Evolutionary conservation across 1,139 yeast species (phyloP).

Genomic region (Pichia cactophila): DNA sequence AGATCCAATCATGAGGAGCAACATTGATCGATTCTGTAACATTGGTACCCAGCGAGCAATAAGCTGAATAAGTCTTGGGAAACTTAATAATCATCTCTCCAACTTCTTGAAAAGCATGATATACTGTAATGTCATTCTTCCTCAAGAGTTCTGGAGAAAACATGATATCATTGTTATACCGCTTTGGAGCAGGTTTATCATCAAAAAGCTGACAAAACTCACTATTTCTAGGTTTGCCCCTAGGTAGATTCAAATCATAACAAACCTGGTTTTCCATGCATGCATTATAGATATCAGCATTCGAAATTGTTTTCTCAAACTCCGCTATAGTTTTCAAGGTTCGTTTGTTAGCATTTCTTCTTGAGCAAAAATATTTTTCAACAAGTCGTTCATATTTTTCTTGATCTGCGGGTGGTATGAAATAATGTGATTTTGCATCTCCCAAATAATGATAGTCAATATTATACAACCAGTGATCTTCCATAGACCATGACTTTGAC

Average conservation of each 20-base stretch:
- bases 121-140: conserved; percentile 40
- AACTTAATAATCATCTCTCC: conserved; percentile 54
- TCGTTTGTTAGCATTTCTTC: conserved; percentile 14
- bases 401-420: conserved; percentile 64
- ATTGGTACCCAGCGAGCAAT: conserved; percentile 47
- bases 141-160: conserved; percentile 43
- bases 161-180: conserved; percentile 34
- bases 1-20: conserved; percentile 55
- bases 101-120: conserved; percentile 45
- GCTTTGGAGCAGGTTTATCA: conserved; percentile 5
- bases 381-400: conserved; percentile 51
- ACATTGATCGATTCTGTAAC: conserved; percentile 50
- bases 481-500: conserved; percentile 65
- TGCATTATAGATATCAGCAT: conserved; percentile 16
- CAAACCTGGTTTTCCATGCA: conserved; percentile 21
- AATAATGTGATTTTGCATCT: conserved; percentile 68
- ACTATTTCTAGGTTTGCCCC: conserved; percentile 15
- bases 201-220: conserved; percentile 14
- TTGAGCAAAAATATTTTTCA: conserved; percentile 20
- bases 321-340: conserved; percentile 1
- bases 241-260: conserved; percentile 9
- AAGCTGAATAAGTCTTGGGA: conserved; percentile 47
- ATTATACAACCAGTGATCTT: conserved; percentile 67
- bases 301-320: conserved; percentile 11
- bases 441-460: conserved; percentile 67